Base-by-base conservation (phyloP, 352 stramenopile species). In the Phytophthora hibernalis region DNA sequence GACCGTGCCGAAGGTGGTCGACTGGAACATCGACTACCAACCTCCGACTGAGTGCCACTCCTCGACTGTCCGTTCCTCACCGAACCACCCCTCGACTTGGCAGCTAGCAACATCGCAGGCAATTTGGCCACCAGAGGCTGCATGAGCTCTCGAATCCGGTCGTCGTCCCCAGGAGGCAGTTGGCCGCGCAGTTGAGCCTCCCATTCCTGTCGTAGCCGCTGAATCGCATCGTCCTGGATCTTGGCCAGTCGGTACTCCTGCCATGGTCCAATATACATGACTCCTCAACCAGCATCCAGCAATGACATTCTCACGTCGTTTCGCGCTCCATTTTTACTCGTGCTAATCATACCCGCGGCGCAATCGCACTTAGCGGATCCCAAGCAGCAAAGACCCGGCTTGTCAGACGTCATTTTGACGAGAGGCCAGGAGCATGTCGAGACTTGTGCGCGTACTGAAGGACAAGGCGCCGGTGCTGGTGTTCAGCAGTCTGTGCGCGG, bases 181-280 rank as follows among this genome's bases (percentile, higher is more conserved):
- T 92, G 76, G 18, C 68, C 75, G 20, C 75, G 74, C 30, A 92
- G 64, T 44, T 92, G 75, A 50, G 76, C 70, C 37, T 92, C 82
- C 74, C 72, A 92, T 52, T 93, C 82, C 33, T 83, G 65, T 2
- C 75, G 80, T 20, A 94, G 76, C 35, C 79, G 73, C 70, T 93
- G 77, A 37, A 93, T 82, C 28, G 82, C 81, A 65, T 92, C 77
- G 33, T 92, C 82, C 70, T 95, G 85, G 70, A 95, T 85, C 76
- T 93, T 92, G 20, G 87, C 85, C 48, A 93, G 80, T 3, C 86
- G 83, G 67, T 93, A 95, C 70, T 95, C 85, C 61, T 95, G 87
- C 83, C 85, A 95, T 53, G 85, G 87, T 16, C 87, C 85, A 61
- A 95, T 92, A 68, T 92, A 93, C 83, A 93, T 95, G 69, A 31